Base-by-base conservation (phyloP, 805 yeast genomes). In the Suhomyces emberorum region DNA sequence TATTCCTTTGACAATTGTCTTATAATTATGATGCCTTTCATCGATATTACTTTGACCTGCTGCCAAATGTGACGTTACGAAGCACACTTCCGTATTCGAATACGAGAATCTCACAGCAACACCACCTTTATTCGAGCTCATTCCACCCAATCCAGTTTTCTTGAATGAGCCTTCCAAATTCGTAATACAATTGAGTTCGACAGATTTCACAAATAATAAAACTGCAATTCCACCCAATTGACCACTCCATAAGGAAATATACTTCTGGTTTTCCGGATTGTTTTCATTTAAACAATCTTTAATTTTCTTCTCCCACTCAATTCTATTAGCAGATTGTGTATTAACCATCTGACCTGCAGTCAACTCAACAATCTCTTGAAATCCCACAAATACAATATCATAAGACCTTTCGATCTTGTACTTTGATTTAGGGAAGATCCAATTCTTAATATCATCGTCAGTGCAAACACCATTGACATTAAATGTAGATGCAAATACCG, bases 121-220 rank as follows among this genome's bases (percentile, higher is more conserved):
- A 2, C 86, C 95, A 3, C 96, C 96, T 56, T 87, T 81, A 49
- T 80, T 81, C 8, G 79, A 79, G 38, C 95, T 81, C 61, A 88
- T 80, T 4, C 98, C 98, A 21, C 96, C 95, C 34, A 91, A 72
- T 0, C 98, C 98, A 0, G 98, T 89, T 51, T 91, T 91, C 48
- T 87, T 89, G 25, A 80, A 75, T 23, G 83, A 74, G 1, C 89
- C 80, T 48, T 80, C 84, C 18, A 88, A 69, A 32, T 77, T 74
- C 28, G 76, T 70, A 22, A 88, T 72, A 32, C 72, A 65, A 8
- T 69, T 41, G 4, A 74, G 50, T 40, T 77, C 75, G 1, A 65
- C 57, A 28, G 76, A 77, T 39, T 76, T 77, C 7, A 81, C 75
- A 34, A 81, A 89, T 15, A 93, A 63, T 42, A 88, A 65, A 29